Conservation (phyloP, 495 filamentous ascomycete species). For the Penicillium riverlandense region DNA sequence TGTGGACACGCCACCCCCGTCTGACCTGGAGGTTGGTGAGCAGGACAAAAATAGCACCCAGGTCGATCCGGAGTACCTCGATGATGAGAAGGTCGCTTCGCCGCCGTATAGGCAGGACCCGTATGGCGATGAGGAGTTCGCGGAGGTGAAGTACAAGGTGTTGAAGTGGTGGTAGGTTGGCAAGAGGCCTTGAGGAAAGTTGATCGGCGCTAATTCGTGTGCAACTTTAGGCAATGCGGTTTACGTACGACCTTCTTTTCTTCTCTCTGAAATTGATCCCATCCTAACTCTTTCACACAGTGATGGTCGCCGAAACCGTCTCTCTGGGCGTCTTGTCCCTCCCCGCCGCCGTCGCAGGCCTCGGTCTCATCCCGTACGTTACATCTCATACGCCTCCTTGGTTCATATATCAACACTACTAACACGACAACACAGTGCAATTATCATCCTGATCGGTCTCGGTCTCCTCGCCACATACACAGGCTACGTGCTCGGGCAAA, state of each 20-base stretch:
- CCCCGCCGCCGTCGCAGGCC: constrained; percentile 53
- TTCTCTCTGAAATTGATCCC: background rate
- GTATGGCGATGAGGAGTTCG: constrained; percentile 34
- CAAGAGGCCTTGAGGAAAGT: background rate
- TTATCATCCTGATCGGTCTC: constrained; percentile 57
- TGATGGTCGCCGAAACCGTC: constrained; percentile 69
- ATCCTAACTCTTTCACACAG: constrained; percentile 4
- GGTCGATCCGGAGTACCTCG: constrained; percentile 1
- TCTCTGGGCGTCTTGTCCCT: constrained; percentile 63
- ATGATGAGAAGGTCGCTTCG: constrained; percentile 12
- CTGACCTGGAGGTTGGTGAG: background rate
- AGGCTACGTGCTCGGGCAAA: constrained; percentile 69
- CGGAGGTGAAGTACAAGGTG: constrained; percentile 34
- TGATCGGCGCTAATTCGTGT: background rate
- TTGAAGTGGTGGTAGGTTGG: constrained; percentile 36
- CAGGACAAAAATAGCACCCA: constrained; percentile 4
- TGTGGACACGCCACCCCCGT: background rate
- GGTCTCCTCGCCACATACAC: constrained; percentile 70
- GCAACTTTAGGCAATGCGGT: constrained; percentile 32
- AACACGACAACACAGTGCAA: constrained; percentile 30
- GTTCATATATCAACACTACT: background rate
- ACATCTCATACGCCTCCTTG: background rate
- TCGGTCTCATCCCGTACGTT: constrained; percentile 53
- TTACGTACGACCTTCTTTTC: constrained; percentile 13
- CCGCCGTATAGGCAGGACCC: constrained; percentile 23